These are phyloP conservation scores for Hypocrella siamensis DNA, from an alignment of 2,329 filamentous ascomycete genomes.

Conservation along the genomic window DNA sequence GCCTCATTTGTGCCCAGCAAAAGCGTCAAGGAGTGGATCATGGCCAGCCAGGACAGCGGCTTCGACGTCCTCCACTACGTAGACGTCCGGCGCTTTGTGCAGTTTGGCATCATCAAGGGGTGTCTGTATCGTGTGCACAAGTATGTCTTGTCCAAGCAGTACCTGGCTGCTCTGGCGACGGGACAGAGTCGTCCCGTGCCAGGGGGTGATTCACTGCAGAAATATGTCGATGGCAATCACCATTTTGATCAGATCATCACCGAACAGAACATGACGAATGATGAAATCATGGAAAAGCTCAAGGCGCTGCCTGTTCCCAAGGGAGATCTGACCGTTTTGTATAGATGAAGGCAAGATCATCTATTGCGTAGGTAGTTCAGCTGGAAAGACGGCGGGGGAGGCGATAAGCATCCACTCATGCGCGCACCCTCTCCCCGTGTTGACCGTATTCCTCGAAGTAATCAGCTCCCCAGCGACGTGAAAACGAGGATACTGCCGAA, in stretches of 20 bases:
- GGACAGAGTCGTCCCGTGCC: slow-evolving; percentile 28
- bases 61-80: slow-evolving; percentile 56
- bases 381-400: too few species aligned
- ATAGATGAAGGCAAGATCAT: slow-evolving; percentile 21
- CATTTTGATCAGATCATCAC: slow-evolving; percentile 73
- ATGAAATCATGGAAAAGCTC: slow-evolving; percentile 53
- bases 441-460: too few species aligned
- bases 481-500: too few species aligned
- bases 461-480: too few species aligned
- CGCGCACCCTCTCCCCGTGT: too few species aligned
- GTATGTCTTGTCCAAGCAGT: slow-evolving; percentile 59
- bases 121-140: slow-evolving; percentile 88
- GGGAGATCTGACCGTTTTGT: slow-evolving; percentile 38
- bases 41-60: slow-evolving; percentile 51
- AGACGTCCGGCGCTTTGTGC: slow-evolving; percentile 81
- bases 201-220: slow-evolving; percentile 38
- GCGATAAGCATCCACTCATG: too few species aligned
- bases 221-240: slow-evolving; percentile 59
- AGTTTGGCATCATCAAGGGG: slow-evolving; percentile 92
- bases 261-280: slow-evolving; percentile 54
- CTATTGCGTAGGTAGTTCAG: too few species aligned
- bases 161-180: slow-evolving; percentile 38
- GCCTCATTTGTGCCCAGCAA: slow-evolving; percentile 69
- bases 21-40: slow-evolving; percentile 76
- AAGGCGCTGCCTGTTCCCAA: slow-evolving; percentile 37